Conservation (phyloP, 106 monocot genomes). For the Triglochin maritima region DNA sequence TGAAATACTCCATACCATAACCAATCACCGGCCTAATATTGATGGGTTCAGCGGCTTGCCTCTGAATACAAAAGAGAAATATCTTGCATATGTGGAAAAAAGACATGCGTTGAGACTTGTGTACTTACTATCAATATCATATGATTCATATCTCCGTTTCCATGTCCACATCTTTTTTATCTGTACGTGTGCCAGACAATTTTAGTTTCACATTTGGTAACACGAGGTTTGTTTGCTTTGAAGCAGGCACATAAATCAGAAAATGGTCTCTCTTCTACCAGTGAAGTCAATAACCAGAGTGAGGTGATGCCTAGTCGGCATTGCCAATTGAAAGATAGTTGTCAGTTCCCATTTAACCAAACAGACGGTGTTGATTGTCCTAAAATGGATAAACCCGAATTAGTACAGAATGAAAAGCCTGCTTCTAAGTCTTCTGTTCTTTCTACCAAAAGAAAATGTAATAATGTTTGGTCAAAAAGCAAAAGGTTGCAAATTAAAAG, state of each 20-base stretch:
- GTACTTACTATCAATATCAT: too few relatives aligned
- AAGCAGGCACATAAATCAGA: slow-evolving; percentile 35
- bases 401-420: slow-evolving; percentile 43
- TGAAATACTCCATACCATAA: too few relatives aligned
- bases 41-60: too few relatives aligned
- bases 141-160: too few relatives aligned
- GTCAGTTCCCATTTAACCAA: slow-evolving; percentile 22
- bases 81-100: too few relatives aligned
- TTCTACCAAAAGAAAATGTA: slow-evolving; percentile 48
- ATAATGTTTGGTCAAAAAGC: slow-evolving; percentile 47
- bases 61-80: too few relatives aligned
- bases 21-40: too few relatives aligned
- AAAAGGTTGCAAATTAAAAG: slow-evolving; percentile 72
- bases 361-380: slow-evolving; percentile 27
- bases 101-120: too few relatives aligned
- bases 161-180: too few relatives aligned
- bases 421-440: slow-evolving; percentile 13
- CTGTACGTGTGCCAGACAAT: too few relatives aligned
- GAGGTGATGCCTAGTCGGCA: slow-evolving; percentile 19
- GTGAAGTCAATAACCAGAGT: slow-evolving; percentile 23
- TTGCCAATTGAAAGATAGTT: slow-evolving; percentile 27
- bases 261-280: slow-evolving; percentile 30
- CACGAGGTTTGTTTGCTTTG: too few relatives aligned
- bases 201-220: too few relatives aligned
- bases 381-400: slow-evolving; percentile 40